Conservation (phyloP, 192 early-diverging fungal genomes). For the Phlyctochytrium arcticum region DNA sequence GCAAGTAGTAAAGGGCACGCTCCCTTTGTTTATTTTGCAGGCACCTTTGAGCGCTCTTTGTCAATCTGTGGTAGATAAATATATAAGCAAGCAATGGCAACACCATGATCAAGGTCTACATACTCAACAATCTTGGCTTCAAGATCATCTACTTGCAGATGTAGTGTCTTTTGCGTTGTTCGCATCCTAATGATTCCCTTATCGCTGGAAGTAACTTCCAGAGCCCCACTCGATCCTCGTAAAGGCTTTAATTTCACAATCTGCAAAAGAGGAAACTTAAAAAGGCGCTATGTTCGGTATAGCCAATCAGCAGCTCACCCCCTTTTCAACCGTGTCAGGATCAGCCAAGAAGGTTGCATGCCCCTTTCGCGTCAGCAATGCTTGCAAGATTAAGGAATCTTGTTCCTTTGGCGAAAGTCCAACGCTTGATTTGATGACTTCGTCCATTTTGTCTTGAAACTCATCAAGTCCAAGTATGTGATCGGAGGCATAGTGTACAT, state of each 20-base stretch:
- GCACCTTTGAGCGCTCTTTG: slow-evolving; percentile 33
- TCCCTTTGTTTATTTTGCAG: slow-evolving; percentile 42
- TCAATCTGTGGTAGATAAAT: slow-evolving; percentile 22
- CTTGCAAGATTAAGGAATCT: slow-evolving; percentile 5
- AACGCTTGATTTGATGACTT: background rate
- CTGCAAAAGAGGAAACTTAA: background rate
- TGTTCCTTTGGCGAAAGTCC: background rate
- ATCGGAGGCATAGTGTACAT: slow-evolving; percentile 14
- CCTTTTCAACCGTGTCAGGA: background rate
- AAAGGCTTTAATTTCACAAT: slow-evolving; percentile 16
- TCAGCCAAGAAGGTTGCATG: background rate
- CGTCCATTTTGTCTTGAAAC: background rate
- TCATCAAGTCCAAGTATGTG: background rate
- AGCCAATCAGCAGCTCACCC: background rate
- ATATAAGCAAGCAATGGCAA: background rate
- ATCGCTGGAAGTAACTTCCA: slow-evolving; percentile 49
- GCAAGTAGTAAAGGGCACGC: slow-evolving; percentile 53
- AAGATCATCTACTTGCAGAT: slow-evolving; percentile 55
- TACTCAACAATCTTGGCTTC: slow-evolving; percentile 53
- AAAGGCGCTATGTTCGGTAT: background rate
- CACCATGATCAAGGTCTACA: background rate
- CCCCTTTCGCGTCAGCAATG: background rate
- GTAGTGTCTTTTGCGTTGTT: slow-evolving; percentile 44
- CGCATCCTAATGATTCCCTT: slow-evolving; percentile 55
- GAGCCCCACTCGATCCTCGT: background rate